Conservation (phyloP, 2,329 filamentous ascomycete species). For the Capronia americana region DNA sequence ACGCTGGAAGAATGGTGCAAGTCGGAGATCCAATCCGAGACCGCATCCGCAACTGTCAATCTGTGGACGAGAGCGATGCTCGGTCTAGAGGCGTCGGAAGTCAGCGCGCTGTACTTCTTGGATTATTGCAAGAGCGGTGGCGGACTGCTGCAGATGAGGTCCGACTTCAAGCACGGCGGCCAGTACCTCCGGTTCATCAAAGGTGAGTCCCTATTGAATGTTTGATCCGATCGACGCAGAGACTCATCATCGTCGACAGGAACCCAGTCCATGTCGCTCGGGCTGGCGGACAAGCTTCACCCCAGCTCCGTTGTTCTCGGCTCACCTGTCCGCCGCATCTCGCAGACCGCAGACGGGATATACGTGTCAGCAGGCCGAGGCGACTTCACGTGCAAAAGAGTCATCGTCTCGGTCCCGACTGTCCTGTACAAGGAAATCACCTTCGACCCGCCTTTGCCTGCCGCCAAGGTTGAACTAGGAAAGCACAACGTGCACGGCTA, state of each 20-base stretch:
- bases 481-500: conserved; percentile 52
- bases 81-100: conserved; percentile 57
- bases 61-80: conserved; percentile 60
- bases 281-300: conserved; percentile 47
- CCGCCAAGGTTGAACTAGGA: conserved; percentile 47
- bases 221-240: neutral
- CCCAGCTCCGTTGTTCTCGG: conserved; percentile 40
- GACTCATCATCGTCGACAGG: conserved; percentile 42
- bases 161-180: conserved; percentile 60
- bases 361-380: conserved; percentile 27
- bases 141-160: conserved; percentile 60
- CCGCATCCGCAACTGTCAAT: conserved; percentile 48
- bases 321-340: conserved; percentile 44
- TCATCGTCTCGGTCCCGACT: conserved; percentile 59
- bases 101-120: conserved; percentile 62
- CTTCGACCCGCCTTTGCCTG: conserved; percentile 57
- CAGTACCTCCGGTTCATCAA: conserved; percentile 55
- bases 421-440: conserved; percentile 54
- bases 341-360: conserved; percentile 40
- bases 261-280: conserved; percentile 52
- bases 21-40: conserved; percentile 41
- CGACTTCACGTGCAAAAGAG: conserved; percentile 49
- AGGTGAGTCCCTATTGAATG: conserved; percentile 18
- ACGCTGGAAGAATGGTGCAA: conserved; percentile 50
- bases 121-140: conserved; percentile 62